phyloP scores from a whole-genome alignment of 2,329 filamentous ascomycete genomes.

The Penicillium sp. region DNA sequence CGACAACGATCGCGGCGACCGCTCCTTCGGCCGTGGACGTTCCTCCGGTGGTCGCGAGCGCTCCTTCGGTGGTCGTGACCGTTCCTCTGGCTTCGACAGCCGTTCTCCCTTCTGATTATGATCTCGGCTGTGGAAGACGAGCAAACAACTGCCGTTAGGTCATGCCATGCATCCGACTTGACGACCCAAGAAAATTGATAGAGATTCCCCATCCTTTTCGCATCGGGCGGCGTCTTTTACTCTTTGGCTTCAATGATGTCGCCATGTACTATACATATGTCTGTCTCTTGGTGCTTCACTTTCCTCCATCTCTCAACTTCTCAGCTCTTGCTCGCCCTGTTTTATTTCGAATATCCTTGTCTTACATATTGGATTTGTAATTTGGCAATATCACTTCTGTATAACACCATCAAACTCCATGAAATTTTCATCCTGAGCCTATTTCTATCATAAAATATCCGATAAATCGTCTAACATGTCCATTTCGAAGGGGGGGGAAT shows the following conservation, averaged over 20 bases:
- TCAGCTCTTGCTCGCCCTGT: constrained; percentile 20
- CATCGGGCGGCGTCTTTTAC: constrained; percentile 30
- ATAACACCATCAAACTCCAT: background rate
- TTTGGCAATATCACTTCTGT: constrained; percentile 2
- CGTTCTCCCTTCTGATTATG: constrained; percentile 11
- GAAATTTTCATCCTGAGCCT: background rate
- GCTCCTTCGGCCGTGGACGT: background rate
- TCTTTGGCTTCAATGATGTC: constrained; percentile 3
- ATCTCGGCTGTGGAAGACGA: background rate
- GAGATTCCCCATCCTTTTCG: constrained; percentile 18
- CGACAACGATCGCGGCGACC: background rate
- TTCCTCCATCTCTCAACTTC: constrained; percentile 18
- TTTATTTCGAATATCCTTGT: background rate
- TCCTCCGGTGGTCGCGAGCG: background rate
- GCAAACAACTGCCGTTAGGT: background rate
- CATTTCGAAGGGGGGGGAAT: constrained; percentile 9
- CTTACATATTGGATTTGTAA: constrained; percentile 5
- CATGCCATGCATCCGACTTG: background rate
- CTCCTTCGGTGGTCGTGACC: background rate
- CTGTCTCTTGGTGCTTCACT: background rate
- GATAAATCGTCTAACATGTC: constrained; percentile 6
- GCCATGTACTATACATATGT: constrained; percentile 18
- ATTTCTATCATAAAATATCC: constrained; percentile 2
- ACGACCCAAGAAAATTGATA: constrained; percentile 12
- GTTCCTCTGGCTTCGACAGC: constrained; percentile 1